A percentile compares a stretch with the other conserved stretches of the same genome.
Conservation (phyloP, 176 grass and related monocot species). For the Ensete glaucum region DNA sequence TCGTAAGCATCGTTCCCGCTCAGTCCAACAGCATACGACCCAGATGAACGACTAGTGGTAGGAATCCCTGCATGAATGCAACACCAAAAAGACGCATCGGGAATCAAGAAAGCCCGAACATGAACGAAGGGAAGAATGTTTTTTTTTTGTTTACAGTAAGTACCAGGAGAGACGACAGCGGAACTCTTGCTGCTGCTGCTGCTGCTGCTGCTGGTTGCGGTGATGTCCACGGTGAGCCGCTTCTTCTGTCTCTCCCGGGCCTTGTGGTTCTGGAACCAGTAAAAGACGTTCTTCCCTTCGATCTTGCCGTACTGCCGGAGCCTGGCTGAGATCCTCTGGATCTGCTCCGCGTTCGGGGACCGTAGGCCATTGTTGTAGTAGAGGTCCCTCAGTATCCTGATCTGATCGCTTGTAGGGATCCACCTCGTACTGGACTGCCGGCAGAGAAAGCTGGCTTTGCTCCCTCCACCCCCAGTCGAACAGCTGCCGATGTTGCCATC, state of each 20-base stretch:
- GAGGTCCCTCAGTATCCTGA: constrained; percentile 68
- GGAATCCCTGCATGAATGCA: constrained; percentile 10
- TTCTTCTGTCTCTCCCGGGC: constrained; percentile 92
- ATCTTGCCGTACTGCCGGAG: constrained; percentile 80
- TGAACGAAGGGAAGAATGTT: background rate
- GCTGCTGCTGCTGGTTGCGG: background rate
- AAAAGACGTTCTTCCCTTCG: constrained; percentile 99
- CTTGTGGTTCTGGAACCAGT: constrained; percentile 99
- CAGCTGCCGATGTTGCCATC: background rate
- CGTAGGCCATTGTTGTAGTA: constrained; percentile 82
- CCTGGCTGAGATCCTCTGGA: constrained; percentile 74
- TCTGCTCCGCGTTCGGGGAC: constrained; percentile 86
- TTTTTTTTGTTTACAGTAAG: background rate
- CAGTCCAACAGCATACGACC: constrained; percentile 9
- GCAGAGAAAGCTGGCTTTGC: constrained; percentile 25
- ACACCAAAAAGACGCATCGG: background rate
- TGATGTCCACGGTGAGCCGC: constrained; percentile 39
- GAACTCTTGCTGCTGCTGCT: background rate
- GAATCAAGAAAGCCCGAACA: background rate
- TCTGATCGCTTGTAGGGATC: constrained; percentile 87
- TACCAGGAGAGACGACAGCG: constrained; percentile 17
- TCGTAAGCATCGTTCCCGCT: constrained; percentile 11
- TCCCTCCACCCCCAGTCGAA: background rate
- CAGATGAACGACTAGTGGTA: background rate
- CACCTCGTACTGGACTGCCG: constrained; percentile 63